A percentile compares a stretch with the other conserved stretches of the same genome.
Conservation (phyloP, 1,284 basidiomycete genomes). For the Moesziomyces aphidis region DNA sequence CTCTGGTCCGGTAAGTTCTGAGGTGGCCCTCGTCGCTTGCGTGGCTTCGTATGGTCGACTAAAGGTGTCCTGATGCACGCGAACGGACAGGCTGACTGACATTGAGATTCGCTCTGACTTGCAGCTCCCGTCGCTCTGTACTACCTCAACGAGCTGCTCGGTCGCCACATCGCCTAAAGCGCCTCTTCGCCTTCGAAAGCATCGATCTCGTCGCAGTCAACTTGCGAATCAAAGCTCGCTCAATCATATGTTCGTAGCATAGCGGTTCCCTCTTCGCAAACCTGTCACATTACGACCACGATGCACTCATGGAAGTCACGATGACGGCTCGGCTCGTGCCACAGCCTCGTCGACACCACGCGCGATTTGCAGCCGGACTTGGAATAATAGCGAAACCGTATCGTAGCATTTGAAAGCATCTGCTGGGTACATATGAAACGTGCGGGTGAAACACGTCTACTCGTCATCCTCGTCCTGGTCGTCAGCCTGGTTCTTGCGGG, state of each 20-base stretch:
- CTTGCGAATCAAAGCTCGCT: no score
- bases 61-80: background rate
- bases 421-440: background rate
- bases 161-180: slow-evolving; percentile 41
- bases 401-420: slow-evolving; percentile 6
- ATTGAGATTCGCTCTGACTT: background rate
- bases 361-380: background rate
- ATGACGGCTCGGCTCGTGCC: no score
- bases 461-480: slow-evolving; percentile 39
- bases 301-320: no score
- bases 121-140: slow-evolving; percentile 44
- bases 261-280: no score
- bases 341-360: no score
- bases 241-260: no score
- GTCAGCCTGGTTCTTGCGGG: slow-evolving; percentile 20
- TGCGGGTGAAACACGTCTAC: background rate
- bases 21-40: no score
- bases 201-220: no score
- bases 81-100: background rate
- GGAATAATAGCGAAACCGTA: background rate
- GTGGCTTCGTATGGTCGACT: no score
- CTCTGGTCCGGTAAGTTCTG: slow-evolving; percentile 41
- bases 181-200: no score
- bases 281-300: no score
- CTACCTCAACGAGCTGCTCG: slow-evolving; percentile 47